A percentile compares a stretch with the other conserved stretches of the same genome.
phyloP scores from a whole-genome alignment of 2,329 filamentous ascomycete species.

The Aciculosporium take region DNA sequence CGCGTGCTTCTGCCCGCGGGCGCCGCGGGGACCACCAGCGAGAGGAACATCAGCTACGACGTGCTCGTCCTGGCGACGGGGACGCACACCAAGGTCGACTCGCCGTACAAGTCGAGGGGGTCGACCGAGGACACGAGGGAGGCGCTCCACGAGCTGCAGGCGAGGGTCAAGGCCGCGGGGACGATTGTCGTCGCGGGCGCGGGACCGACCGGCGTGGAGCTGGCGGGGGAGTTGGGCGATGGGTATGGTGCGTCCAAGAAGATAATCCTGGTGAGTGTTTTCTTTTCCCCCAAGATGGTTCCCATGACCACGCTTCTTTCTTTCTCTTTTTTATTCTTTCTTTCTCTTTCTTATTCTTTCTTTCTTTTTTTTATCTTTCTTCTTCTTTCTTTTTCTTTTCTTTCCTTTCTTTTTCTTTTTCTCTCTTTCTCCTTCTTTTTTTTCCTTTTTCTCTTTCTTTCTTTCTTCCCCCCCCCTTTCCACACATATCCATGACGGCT shows the following conservation, averaged over 20 bases:
- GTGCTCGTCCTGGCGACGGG: constrained; percentile 41
- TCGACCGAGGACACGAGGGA: constrained; percentile 27
- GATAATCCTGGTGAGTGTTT: background rate
- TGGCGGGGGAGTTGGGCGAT: constrained; percentile 20
- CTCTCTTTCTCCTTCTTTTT: background rate
- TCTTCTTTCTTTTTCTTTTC: background rate
- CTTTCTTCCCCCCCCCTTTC: background rate
- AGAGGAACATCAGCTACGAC: constrained; percentile 14
- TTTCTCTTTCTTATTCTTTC: background rate
- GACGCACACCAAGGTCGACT: constrained; percentile 23
- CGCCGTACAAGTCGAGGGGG: constrained; percentile 34
- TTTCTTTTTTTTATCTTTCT: background rate
- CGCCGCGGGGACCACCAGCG: background rate
- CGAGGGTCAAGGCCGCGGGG: constrained; percentile 11
- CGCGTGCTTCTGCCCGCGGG: background rate
- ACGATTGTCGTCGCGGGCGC: constrained; percentile 24
- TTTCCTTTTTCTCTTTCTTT: background rate
- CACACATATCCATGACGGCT: background rate
- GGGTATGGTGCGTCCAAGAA: constrained; percentile 13
- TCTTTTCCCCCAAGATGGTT: no score
- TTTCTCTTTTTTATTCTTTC: background rate
- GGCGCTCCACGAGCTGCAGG: constrained; percentile 20
- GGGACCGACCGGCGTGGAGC: constrained; percentile 24
- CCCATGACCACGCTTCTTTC: no score
- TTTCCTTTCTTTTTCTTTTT: background rate